Percentiles rank a stretch among this genome's conserved stretches.
Conservation (phyloP, 306 rosid species). For the Heteromeles arbutifolia region DNA sequence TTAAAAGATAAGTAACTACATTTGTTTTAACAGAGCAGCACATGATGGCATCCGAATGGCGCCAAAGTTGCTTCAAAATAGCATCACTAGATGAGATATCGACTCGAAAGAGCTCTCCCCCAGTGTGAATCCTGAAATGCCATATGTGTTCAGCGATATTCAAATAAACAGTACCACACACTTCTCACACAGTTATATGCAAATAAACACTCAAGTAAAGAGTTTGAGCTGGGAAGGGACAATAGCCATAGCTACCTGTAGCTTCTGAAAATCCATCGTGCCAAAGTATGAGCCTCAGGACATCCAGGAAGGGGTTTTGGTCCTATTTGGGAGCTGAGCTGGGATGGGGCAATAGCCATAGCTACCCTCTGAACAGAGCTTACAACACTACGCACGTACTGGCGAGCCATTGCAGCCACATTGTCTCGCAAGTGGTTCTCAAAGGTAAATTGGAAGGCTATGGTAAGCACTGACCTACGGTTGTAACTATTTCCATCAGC, state of each 20-base stretch:
- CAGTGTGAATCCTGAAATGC: conserved; percentile 58
- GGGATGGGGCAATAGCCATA: conserved; percentile 93
- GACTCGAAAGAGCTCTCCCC: conserved; percentile 53
- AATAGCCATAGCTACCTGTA: conserved; percentile 37
- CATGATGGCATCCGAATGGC: conserved; percentile 84
- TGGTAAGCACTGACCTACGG: conserved; percentile 82
- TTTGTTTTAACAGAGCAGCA: conserved; percentile 87
- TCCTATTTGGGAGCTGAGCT: conserved; percentile 50
- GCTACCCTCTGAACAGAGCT: conserved; percentile 97
- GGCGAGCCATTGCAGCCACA: conserved; percentile 99
- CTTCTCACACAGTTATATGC: background rate
- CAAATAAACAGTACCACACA: background rate
- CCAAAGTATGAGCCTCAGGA: conserved; percentile 89
- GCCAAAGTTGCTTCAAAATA: conserved; percentile 87
- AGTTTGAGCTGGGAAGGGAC: background rate
- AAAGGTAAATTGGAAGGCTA: conserved; percentile 87
- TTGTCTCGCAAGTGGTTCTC: conserved; percentile 80
- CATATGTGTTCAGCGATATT: background rate
- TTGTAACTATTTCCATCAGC: conserved; percentile 51
- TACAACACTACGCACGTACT: conserved; percentile 85
- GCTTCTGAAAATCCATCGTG: conserved; percentile 78
- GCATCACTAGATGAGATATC: conserved; percentile 64
- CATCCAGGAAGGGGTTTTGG: conserved; percentile 77
- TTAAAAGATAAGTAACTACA: conserved; percentile 25
- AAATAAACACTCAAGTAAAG: background rate